These are phyloP conservation scores for Quercus phellos DNA, from an alignment of 331 rosid species.

Conservation along the genomic window DNA sequence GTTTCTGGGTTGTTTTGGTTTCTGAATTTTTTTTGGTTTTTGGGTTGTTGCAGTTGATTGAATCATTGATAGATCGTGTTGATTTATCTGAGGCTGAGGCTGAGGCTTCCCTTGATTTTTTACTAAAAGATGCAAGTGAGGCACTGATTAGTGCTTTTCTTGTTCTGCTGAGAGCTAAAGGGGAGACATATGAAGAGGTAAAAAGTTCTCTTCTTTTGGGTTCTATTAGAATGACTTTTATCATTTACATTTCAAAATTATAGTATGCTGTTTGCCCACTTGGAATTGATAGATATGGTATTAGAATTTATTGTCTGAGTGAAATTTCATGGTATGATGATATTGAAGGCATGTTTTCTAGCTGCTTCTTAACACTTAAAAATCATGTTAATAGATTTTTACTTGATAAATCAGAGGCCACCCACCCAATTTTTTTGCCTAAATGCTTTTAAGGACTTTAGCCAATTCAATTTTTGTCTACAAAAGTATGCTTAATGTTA, in stretches of 20 bases:
- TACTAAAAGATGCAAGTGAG: slow-evolving; percentile 59
- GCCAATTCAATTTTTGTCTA: too few relatives aligned
- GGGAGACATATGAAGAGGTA: slow-evolving; percentile 90
- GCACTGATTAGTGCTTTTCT: slow-evolving; percentile 84
- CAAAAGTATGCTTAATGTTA: neutral
- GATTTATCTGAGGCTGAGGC: slow-evolving; percentile 69
- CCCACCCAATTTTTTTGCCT: too few relatives aligned
- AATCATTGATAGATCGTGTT: slow-evolving; percentile 58
- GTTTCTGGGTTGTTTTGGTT: neutral
- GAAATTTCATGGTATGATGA: too few relatives aligned
- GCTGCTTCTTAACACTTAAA: too few relatives aligned
- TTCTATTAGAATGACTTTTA: neutral
- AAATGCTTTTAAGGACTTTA: too few relatives aligned
- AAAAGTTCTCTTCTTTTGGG: slow-evolving; percentile 10
- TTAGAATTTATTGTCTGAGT: too few relatives aligned
- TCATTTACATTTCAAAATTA: neutral
- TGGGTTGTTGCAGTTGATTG: slow-evolving; percentile 50
- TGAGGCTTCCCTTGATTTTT: slow-evolving; percentile 59
- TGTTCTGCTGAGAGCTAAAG: slow-evolving; percentile 81
- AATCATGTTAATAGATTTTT: too few relatives aligned
- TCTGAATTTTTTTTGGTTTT: neutral
- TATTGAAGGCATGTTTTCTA: too few relatives aligned
- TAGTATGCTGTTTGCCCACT: neutral
- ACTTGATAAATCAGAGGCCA: too few relatives aligned
- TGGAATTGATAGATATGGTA: too few relatives aligned